Base-by-base conservation (phyloP, 805 yeast species). In the Metschnikowia santaceciliae region DNA sequence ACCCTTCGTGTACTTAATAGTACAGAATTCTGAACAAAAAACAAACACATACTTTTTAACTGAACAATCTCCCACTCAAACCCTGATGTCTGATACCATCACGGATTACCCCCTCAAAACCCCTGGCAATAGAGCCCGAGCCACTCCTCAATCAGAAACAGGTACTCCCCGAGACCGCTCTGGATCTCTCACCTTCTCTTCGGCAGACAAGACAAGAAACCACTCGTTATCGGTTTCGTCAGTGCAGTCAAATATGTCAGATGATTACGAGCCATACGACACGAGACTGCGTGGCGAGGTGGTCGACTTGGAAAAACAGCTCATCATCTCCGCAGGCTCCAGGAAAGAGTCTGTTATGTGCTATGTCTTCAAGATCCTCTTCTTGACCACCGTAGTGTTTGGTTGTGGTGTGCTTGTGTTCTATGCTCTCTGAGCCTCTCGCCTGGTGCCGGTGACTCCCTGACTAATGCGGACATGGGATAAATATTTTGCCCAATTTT, bases 281-380 rank as follows among this genome's bases (percentile, higher is more conserved):
- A 26, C 6, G 30, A 34, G 15, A 6, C 23, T 23, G 6, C 11
- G 13, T 17, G 39, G 57, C 53, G 70, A 68, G 48, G 66, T 66
- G 19, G 56, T 64, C 2, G 76, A 71, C 44, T 59, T 71, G 51
- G 76, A 71, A 49, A 67, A 69, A 40, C 75, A 70, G 56, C 50
- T 70, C 37, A 69, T 68, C 22, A 53, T 63, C 13, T 67, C 70
- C 22, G 75, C 75, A 3, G 75, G 75, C 11, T 74, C 75, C 15
- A 66, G 59, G 35, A 59, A 66, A 35, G 72, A 70, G 41, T 56
- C 66, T 43, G 71, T 71, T 17, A 56, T 58, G 39, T 62, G 69
- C 34, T 71, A 69, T 50, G 54, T 70, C 23, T 51, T 65, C 34
- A 71, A 71, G 55, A 50, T 70, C 32, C 10, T 63, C 3, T 56